A percentile compares a stretch with the other conserved stretches of the same genome.
phyloP scores from a whole-genome alignment of 2,329 filamentous ascomycete genomes.

The Neophaeococcomyces aloes region DNA sequence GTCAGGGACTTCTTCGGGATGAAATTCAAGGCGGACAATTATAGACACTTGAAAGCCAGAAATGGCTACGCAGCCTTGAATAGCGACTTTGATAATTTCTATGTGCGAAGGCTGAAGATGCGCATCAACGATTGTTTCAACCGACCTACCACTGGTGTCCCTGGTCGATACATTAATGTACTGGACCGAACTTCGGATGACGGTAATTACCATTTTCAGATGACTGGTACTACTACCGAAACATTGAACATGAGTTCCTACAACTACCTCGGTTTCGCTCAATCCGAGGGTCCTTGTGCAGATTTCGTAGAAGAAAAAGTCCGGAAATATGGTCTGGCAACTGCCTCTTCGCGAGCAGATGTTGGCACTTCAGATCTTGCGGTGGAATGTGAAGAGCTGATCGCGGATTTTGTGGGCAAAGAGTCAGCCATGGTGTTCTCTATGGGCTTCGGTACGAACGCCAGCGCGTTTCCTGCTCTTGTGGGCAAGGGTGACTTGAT shows the following conservation, averaged over 20 bases:
- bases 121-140: constrained; percentile 96
- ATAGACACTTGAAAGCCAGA: constrained; percentile 67
- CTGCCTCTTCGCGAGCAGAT: constrained; percentile 72
- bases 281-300: constrained; percentile 92
- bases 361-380: constrained; percentile 79
- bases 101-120: constrained; percentile 82
- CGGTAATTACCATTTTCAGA: constrained; percentile 80
- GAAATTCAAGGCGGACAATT: constrained; percentile 77
- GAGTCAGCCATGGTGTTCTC: constrained; percentile 93
- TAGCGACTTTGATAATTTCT: constrained; percentile 98
- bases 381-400: constrained; percentile 76
- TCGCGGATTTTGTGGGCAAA: constrained; percentile 89
- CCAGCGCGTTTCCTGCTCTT: constrained; percentile 81
- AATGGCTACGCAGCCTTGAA: constrained; percentile 93
- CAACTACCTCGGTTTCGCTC: constrained; percentile 97
- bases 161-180: constrained; percentile 84
- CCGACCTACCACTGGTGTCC: constrained; percentile 82
- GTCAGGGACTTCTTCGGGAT: constrained; percentile 97
- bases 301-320: constrained; percentile 81
- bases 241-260: constrained; percentile 99
- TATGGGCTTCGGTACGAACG: constrained; percentile 97
- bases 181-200: constrained; percentile 85
- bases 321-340: constrained; percentile 72
- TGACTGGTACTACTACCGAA: constrained; percentile 82
- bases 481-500: constrained; percentile 88